Evolutionary conservation across 2,329 filamentous ascomycete species (phyloP), one percentile per base, ranked within the genome.

Genomic region (Arthrobotrys entomopaga): DNA sequence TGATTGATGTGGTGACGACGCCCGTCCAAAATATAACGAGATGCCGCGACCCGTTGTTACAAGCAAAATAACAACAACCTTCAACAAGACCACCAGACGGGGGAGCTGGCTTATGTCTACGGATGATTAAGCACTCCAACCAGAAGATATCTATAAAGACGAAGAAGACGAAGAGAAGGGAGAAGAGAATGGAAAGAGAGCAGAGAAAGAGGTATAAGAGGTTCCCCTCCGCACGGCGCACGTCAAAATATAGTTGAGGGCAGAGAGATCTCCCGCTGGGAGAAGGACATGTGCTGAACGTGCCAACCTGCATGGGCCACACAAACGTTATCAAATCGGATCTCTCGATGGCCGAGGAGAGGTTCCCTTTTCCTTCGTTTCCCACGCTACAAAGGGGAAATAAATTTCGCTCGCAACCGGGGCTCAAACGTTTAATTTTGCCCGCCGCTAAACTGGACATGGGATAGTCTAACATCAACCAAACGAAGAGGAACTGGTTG

Each of bases 151-250:
- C n/a, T 3, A 34, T 34, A 8, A 10, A 5, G 29, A 34, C 10
- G 6, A 34, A 34, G 29, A 34, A 34, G 7, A 34, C n/a, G 29
- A 34, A 34, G 29, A 20, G 19, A 13, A 6, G 13, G 8, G 20
- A n/a, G 2, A 57, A 2, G 3, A 57, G 26, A 6, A 38, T 13
- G 50, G 29, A 49, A 20, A 57, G 29, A 46, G 50, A 67, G 26
- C 46, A 24, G 42, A 46, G 46, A 20, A 60, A 61, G 48, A 16
- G n/a, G 43, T 48, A 56, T 20, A 60, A 56, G 16, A 40, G 20
- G 40, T 49, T 54, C 56, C 54, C 56, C 56, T 59, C 56, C 19
- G 54, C 49, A 61, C 34, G 65, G 65, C 65, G 65, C 65, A 69
- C 38, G 65, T 69, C 49, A 61, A 69, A 69, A 56, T 52, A 69